phyloP scores from a whole-genome alignment of 75 land plant genomes.

The Picea sitchensis region DNA sequence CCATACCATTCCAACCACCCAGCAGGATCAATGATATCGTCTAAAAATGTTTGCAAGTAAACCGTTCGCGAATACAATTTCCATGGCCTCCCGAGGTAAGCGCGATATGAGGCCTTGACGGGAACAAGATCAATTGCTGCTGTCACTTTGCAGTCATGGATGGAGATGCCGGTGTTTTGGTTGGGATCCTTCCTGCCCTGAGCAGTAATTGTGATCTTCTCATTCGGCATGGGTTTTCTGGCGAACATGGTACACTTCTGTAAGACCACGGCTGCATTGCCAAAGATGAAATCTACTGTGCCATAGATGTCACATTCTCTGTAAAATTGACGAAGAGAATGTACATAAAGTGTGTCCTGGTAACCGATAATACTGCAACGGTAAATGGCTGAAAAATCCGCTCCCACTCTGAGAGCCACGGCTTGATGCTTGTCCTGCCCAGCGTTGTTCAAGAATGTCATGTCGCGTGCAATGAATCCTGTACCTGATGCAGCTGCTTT shows the following conservation, averaged over 20 bases:
- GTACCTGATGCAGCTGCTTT: constrained; percentile 25
- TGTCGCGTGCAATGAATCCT: constrained; percentile 27
- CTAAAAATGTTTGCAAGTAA: constrained; percentile 12
- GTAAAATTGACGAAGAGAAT: constrained; percentile 40
- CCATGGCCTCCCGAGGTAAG: constrained; percentile 24
- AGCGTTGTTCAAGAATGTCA: constrained; percentile 36
- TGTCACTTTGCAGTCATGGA: constrained; percentile 22
- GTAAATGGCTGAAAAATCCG: constrained; percentile 21
- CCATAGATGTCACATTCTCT: constrained; percentile 30
- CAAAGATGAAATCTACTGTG: constrained; percentile 37
- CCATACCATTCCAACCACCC: constrained; percentile 29
- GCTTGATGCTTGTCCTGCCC: constrained; percentile 34
- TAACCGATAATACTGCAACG: constrained; percentile 24
- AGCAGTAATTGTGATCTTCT: constrained; percentile 21
- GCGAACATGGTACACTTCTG: constrained; percentile 29
- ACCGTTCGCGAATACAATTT: constrained; percentile 16
- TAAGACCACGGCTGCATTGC: constrained; percentile 31
- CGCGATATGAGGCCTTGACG: background rate
- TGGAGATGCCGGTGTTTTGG: constrained; percentile 40
- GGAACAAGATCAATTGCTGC: constrained; percentile 13
- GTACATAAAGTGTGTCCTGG: constrained; percentile 41
- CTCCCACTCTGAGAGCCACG: constrained; percentile 30
- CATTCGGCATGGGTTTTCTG: constrained; percentile 6
- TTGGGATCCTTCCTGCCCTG: constrained; percentile 10
- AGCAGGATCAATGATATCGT: constrained; percentile 12